Conservation (phyloP, 257 asterid species). For the Nicotiana tomentosiformis region DNA sequence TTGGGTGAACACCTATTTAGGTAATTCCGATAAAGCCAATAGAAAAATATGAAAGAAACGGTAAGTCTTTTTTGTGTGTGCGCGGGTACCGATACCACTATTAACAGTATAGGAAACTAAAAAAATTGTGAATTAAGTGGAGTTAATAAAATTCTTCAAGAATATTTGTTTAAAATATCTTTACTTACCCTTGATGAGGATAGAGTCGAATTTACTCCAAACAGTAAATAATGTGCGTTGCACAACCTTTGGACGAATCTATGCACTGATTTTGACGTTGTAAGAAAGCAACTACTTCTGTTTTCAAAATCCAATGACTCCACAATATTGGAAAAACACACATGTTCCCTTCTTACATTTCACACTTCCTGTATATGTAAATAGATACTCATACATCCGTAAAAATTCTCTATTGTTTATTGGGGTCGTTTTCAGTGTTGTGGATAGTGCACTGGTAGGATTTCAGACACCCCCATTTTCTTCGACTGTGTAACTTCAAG, state of each 20-base stretch:
- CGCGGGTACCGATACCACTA: no score
- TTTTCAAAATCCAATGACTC: background rate
- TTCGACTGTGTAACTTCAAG: background rate
- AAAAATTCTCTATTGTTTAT: background rate
- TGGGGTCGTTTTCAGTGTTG: background rate
- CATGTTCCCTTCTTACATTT: background rate
- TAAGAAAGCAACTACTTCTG: background rate
- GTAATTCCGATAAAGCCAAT: no score
- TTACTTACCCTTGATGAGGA: background rate
- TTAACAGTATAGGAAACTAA: no score
- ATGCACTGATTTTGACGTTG: background rate
- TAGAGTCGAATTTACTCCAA: background rate
- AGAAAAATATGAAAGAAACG: no score
- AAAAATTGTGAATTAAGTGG: no score
- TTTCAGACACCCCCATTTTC: background rate
- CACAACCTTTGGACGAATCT: background rate
- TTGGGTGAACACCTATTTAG: no score
- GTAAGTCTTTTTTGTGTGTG: no score
- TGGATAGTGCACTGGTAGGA: background rate
- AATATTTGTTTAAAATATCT: no score
- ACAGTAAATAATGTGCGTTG: background rate
- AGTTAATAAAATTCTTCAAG: no score
- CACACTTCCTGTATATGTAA: background rate
- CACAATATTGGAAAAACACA: background rate
- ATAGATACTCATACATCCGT: background rate